Conservation (phyloP, 2,329 filamentous ascomycete genomes). For the Phaeoacremonium minimum region DNA sequence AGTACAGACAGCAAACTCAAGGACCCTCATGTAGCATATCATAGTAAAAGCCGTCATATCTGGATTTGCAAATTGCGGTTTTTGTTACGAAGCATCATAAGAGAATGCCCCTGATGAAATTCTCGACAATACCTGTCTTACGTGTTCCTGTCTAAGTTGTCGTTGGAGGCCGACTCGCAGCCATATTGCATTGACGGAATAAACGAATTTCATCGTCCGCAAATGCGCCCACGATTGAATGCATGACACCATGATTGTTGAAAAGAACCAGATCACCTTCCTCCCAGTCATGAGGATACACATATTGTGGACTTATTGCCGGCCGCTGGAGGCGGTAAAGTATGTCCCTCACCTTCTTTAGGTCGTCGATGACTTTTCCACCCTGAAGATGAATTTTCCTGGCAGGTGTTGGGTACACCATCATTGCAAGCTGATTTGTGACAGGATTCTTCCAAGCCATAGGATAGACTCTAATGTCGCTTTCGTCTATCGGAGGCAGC, state of each 20-base stretch:
- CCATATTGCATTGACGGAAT: slow-evolving; percentile 77
- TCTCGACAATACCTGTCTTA: too few species aligned
- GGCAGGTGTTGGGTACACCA: slow-evolving; percentile 70
- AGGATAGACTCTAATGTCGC: slow-evolving; percentile 67
- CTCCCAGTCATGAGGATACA: slow-evolving; percentile 74
- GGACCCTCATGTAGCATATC: too few species aligned
- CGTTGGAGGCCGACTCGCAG: slow-evolving; percentile 58
- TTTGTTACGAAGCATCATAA: too few species aligned
- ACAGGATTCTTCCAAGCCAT: slow-evolving; percentile 76
- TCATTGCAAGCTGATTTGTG: slow-evolving; percentile 64
- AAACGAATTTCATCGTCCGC: slow-evolving; percentile 66
- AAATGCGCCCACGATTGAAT: slow-evolving; percentile 74
- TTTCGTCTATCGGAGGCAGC: slow-evolving; percentile 53
- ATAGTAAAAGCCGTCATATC: too few species aligned
- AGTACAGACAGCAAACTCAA: too few species aligned
- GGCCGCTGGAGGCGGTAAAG: slow-evolving; percentile 67
- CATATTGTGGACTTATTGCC: slow-evolving; percentile 62
- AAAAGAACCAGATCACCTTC: slow-evolving; percentile 75
- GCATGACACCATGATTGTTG: slow-evolving; percentile 71
- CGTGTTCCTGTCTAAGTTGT: too few species aligned
- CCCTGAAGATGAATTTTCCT: slow-evolving; percentile 64
- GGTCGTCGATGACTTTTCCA: slow-evolving; percentile 64
- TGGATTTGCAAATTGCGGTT: too few species aligned
- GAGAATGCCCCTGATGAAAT: too few species aligned
- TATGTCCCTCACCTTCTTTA: slow-evolving; percentile 61